A percentile compares a stretch with the other conserved stretches of the same genome.
These are phyloP conservation scores for Cladosporium cucumerinum DNA, from an alignment of 2,329 filamentous ascomycete species.

Conservation along the genomic window DNA sequence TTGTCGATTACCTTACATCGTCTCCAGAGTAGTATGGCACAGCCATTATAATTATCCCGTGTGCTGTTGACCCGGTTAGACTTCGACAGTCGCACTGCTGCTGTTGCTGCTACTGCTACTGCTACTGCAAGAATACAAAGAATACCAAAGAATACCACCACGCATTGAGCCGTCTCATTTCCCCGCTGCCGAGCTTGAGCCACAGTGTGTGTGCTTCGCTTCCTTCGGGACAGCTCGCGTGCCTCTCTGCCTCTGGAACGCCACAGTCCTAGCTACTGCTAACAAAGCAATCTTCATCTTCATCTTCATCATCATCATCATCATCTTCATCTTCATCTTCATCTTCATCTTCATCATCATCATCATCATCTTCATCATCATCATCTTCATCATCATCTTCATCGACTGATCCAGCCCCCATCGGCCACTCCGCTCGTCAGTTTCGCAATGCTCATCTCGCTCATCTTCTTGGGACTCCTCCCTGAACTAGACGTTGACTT, in stretches of 20 bases:
- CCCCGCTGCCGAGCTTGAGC: slow-evolving; percentile 7
- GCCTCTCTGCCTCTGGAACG: slow-evolving; percentile 1
- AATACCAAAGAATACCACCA: background rate
- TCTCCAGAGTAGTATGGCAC: background rate
- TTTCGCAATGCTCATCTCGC: slow-evolving; percentile 22
- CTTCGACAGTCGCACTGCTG: background rate
- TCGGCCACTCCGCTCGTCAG: slow-evolving; percentile 27
- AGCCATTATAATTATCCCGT: background rate
- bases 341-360: background rate
- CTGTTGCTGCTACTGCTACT: background rate
- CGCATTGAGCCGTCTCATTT: slow-evolving; percentile 9
- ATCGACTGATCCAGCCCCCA: slow-evolving; percentile 16
- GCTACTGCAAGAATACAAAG: background rate
- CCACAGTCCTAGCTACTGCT: background rate
- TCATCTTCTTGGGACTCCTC: slow-evolving; percentile 8
- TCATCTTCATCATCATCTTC: too few relatives aligned
- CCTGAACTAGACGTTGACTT: slow-evolving; percentile 1
- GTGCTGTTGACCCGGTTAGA: background rate
- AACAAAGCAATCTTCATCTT: background rate
- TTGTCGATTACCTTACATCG: slow-evolving; percentile 9
- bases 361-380: background rate
- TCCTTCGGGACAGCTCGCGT: slow-evolving; percentile 12
- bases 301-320: background rate
- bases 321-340: background rate
- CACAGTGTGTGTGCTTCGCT: too few relatives aligned